These are phyloP conservation scores for Scenedesmus sp. DNA, from an alignment of 163 green algal species.

Conservation along the genomic window DNA sequence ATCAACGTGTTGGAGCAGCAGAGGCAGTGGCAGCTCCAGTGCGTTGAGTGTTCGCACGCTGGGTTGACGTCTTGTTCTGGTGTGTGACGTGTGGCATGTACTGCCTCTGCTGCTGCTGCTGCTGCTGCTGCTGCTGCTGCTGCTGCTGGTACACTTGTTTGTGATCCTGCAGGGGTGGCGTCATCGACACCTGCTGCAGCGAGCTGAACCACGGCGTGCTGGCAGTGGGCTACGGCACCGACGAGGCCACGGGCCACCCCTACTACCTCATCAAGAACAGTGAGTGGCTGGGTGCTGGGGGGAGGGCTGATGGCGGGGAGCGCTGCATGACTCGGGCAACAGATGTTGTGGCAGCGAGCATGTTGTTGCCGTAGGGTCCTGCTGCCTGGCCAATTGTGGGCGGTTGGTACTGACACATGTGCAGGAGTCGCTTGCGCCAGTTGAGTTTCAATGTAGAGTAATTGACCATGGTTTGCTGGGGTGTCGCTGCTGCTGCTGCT, in stretches of 20 bases:
- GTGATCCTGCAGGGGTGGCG: slow-evolving; percentile 67
- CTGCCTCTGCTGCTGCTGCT: slow-evolving; percentile 4
- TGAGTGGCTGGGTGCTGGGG: slow-evolving; percentile 9
- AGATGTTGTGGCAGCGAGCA: too few species aligned
- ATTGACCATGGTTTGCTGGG: too few species aligned
- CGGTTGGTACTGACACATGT: too few species aligned
- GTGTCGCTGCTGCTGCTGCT: slow-evolving; percentile 9
- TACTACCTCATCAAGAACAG: slow-evolving; percentile 88
- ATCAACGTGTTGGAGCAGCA: too few species aligned
- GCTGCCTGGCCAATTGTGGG: too few species aligned
- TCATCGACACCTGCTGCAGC: slow-evolving; percentile 75
- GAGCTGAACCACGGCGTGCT: slow-evolving; percentile 97
- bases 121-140: neutral
- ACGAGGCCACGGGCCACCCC: slow-evolving; percentile 62
- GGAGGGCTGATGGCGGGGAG: too few species aligned
- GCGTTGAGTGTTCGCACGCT: too few species aligned
- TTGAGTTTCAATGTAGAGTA: too few species aligned
- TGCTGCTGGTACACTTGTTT: neutral
- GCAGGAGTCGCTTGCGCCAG: too few species aligned
- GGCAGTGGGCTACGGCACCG: slow-evolving; percentile 85
- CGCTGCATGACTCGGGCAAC: too few species aligned
- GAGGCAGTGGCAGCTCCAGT: slow-evolving; percentile 66
- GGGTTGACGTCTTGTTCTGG: neutral
- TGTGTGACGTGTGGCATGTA: neutral
- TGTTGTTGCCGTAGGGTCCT: too few species aligned